phyloP scores from a whole-genome alignment of 331 rosid genomes.

The Quercus lobata region DNA sequence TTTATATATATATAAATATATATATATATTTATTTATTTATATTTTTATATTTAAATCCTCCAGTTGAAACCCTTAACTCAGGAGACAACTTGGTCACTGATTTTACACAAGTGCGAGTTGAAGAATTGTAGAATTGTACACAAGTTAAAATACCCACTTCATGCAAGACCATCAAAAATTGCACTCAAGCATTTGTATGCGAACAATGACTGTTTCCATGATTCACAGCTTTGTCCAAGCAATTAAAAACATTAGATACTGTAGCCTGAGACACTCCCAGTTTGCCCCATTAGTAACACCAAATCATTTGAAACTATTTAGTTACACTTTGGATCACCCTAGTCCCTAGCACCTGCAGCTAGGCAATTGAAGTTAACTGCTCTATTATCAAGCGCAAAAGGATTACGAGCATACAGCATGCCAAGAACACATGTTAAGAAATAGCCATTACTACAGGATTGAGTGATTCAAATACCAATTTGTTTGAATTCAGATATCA shows the following conservation, averaged over 20 bases:
- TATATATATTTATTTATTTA: too few relatives aligned
- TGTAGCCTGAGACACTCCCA: not conserved
- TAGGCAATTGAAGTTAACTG: not conserved
- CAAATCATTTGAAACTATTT: not conserved
- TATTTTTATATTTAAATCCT: not conserved
- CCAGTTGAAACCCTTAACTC: not conserved
- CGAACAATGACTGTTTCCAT: not conserved
- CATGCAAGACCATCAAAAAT: not conserved
- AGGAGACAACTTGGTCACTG: not conserved
- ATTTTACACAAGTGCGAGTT: too few relatives aligned
- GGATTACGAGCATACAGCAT: not conserved
- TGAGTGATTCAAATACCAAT: not conserved
- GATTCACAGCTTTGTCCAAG: not conserved
- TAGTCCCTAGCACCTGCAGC: not conserved
- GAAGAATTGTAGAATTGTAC: too few relatives aligned
- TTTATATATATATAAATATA: too few relatives aligned
- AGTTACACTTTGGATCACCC: not conserved
- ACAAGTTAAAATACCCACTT: not conserved
- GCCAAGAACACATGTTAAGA: not conserved
- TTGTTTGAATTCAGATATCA: not conserved
- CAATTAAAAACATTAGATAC: not conserved
- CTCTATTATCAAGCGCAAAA: not conserved
- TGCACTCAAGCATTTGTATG: not conserved
- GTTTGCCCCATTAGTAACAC: not conserved
- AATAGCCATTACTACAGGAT: not conserved